Evolutionary conservation across 2,329 filamentous ascomycete genomes (phyloP).

Genomic region (Cadophora sp.): DNA sequence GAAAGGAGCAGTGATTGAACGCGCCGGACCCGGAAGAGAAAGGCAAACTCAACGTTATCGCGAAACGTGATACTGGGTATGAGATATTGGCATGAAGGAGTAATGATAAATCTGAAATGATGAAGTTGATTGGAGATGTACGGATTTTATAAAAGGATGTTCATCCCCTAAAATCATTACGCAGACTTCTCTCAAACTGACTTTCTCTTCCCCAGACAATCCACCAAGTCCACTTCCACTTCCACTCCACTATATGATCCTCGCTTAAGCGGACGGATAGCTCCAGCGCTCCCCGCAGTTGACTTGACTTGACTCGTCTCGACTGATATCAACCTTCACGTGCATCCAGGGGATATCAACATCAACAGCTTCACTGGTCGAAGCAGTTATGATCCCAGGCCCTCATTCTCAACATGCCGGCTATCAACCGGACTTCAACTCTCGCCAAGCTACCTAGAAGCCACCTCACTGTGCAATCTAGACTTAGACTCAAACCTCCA

Average conservation of each 20-base stretch:
- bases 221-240: neutral
- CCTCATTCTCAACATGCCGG: slow-evolving; percentile 31
- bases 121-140: neutral
- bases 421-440: slow-evolving; percentile 32
- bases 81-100: neutral
- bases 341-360: slow-evolving; percentile 7
- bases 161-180: neutral
- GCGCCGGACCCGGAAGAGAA: slow-evolving; percentile 16
- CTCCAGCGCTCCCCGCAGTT: slow-evolving; percentile 23
- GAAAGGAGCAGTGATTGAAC: neutral
- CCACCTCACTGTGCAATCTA: neutral
- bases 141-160: neutral
- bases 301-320: slow-evolving; percentile 6
- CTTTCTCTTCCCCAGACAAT: slow-evolving; percentile 23
- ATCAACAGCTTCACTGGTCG: slow-evolving; percentile 9
- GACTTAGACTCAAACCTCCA: slow-evolving; percentile 11
- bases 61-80: slow-evolving; percentile 21
- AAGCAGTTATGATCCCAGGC: slow-evolving; percentile 34
- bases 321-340: slow-evolving; percentile 16
- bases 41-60: slow-evolving; percentile 27
- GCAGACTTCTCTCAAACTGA: neutral
- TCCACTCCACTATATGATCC: slow-evolving; percentile 8
- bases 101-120: neutral
- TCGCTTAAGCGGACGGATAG: slow-evolving; percentile 17
- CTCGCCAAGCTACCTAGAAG: slow-evolving; percentile 10